Percentiles rank a stretch among this genome's conserved stretches.
phyloP scores from a whole-genome alignment of 257 asterid species.

The Lycium ferocissimum region DNA sequence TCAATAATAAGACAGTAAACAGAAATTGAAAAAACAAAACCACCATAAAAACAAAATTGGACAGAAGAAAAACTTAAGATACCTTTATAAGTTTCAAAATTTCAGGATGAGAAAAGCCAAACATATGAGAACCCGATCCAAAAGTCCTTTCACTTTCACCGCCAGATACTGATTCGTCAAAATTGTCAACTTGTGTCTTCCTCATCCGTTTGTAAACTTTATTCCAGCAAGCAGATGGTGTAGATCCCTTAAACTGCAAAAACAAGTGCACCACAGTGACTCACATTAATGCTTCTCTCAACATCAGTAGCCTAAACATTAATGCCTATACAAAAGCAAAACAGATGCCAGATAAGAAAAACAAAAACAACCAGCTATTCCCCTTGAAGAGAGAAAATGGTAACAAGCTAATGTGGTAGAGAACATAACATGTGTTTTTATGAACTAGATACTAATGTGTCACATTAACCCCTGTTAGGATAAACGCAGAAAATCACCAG shows the following conservation, averaged over 20 bases:
- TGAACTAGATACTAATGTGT: neutral
- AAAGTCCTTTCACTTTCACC: constrained; percentile 54
- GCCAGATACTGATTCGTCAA: constrained; percentile 48
- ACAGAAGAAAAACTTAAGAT: constrained; percentile 32
- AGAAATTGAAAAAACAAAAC: neutral
- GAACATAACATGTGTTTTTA: neutral
- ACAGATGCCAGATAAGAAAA: neutral
- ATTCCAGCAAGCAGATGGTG: constrained; percentile 90
- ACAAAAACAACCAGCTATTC: neutral
- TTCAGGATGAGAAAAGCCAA: constrained; percentile 84
- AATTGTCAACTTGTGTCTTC: constrained; percentile 56
- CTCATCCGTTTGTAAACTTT: constrained; percentile 72
- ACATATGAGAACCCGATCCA: constrained; percentile 78
- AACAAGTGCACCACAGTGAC: constrained; percentile 32
- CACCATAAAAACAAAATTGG: constrained; percentile 25
- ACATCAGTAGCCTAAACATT: neutral
- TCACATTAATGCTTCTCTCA: neutral
- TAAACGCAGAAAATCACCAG: neutral
- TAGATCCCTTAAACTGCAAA: constrained; percentile 78
- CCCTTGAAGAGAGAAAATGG: neutral
- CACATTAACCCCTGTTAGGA: neutral
- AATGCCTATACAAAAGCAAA: neutral
- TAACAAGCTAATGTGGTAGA: neutral
- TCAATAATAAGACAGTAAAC: constrained; percentile 1
- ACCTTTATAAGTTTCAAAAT: constrained; percentile 82